Conservation (phyloP, 208 protist genomes). For the Leishmania amazonensis region DNA sequence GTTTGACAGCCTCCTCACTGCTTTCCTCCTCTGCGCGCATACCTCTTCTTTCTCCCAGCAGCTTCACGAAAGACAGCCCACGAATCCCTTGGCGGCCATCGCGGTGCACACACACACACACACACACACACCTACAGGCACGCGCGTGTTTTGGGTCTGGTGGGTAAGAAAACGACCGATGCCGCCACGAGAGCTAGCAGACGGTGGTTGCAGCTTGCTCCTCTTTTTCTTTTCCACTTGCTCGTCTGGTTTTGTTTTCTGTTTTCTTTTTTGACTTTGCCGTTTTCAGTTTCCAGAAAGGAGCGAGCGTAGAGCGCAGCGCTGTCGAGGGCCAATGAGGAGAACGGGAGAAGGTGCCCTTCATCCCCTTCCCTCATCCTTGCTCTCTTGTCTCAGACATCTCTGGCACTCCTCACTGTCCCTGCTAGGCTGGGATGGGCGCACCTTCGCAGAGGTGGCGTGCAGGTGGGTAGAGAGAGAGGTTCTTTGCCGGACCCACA, state of each 20-base stretch:
- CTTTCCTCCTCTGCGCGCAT: background rate
- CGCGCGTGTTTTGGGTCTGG: background rate
- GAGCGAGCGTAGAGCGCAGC: background rate
- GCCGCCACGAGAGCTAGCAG: background rate
- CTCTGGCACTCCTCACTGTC: background rate
- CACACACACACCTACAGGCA: background rate
- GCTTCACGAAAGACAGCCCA: background rate
- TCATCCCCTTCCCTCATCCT: background rate
- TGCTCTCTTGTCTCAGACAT: background rate
- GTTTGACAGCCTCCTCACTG: background rate
- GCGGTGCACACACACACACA: background rate
- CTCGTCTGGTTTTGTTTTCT: slow-evolving; percentile 30
- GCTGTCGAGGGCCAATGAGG: background rate
- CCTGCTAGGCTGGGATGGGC: background rate
- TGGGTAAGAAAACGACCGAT: background rate
- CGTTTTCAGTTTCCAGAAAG: background rate
- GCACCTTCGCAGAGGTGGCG: background rate
- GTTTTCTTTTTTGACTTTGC: slow-evolving; percentile 30
- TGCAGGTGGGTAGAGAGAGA: background rate
- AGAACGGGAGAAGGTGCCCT: background rate
- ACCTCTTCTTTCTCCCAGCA: background rate
- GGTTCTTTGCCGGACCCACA: background rate
- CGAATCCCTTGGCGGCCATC: background rate
- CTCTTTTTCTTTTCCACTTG: background rate
- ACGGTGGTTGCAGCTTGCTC: background rate